phyloP scores from a whole-genome alignment of 805 yeast genomes.

The Ogataea ramenticola region DNA sequence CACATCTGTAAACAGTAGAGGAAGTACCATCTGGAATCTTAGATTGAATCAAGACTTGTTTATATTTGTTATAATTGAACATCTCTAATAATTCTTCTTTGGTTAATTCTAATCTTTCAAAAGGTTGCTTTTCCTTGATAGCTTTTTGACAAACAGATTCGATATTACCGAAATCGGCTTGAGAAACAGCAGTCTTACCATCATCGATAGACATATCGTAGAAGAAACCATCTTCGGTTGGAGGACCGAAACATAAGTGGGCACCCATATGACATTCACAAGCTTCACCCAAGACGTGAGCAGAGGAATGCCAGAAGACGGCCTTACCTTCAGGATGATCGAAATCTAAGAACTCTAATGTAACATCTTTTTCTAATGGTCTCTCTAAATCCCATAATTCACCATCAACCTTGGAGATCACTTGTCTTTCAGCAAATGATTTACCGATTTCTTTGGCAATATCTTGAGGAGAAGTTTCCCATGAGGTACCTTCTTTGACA shows the following conservation, averaged over 20 bases:
- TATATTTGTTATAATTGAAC: conserved; percentile 95
- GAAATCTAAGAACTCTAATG: conserved; percentile 80
- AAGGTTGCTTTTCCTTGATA: conserved; percentile 90
- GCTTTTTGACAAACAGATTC: conserved; percentile 86
- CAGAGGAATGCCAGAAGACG: conserved; percentile 98
- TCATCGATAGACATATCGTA: conserved; percentile 86
- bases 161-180: conserved; percentile 73
- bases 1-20: conserved; percentile 96
- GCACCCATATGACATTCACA: conserved; percentile 96
- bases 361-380: conserved; percentile 71
- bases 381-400: conserved; percentile 92
- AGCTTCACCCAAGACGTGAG: conserved; percentile 96
- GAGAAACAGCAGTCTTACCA: conserved; percentile 70
- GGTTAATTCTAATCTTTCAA: conserved; percentile 86
- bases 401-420: conserved; percentile 87
- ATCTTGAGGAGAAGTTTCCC: conserved; percentile 85
- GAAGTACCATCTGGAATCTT: conserved; percentile 95
- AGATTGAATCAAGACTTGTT: conserved; percentile 75
- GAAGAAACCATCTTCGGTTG: conserved; percentile 96
- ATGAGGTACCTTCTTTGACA: conserved; percentile 67
- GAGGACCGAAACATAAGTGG: conserved; percentile 91
- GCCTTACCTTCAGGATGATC: conserved; percentile 90
- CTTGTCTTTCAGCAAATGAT: conserved; percentile 81
- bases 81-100: conserved; percentile 87
- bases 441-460: conserved; percentile 81